Evolutionary conservation across 2,329 filamentous ascomycete genomes (phyloP).

Genomic region (Alternaria sp.): DNA sequence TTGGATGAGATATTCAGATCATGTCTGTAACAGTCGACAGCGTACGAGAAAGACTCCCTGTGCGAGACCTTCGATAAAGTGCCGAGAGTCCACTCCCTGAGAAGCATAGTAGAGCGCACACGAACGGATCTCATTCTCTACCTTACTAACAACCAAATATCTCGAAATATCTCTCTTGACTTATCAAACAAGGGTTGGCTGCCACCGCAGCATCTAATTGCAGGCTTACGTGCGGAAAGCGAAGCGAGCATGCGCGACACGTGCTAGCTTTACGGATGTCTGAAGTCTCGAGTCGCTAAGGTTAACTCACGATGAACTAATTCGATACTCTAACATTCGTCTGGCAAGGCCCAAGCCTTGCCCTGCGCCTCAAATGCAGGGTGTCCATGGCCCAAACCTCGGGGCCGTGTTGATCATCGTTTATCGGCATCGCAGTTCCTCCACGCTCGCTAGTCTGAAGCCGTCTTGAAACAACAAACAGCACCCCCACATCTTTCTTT

Average conservation of each 20-base stretch:
- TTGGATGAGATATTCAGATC: not conserved
- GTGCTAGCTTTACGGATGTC: not conserved
- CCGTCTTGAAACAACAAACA: slow-evolving; percentile 27
- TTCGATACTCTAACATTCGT: not conserved
- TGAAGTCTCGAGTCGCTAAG: not conserved
- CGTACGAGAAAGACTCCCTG: not conserved
- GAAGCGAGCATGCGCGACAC: slow-evolving; percentile 1
- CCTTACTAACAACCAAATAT: not conserved
- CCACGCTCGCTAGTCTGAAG: slow-evolving; percentile 20
- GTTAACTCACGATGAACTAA: not conserved
- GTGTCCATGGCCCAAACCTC: slow-evolving; percentile 15
- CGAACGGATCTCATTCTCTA: not conserved
- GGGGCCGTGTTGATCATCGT: slow-evolving; percentile 26
- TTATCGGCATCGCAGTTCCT: slow-evolving; percentile 17
- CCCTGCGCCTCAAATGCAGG: slow-evolving; percentile 19
- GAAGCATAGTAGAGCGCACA: not conserved
- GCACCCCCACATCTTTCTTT: slow-evolving; percentile 31
- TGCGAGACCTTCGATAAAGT: not conserved
- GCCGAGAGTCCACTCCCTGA: not conserved
- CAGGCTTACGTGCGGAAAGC: not conserved
- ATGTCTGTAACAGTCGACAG: slow-evolving; percentile 6
- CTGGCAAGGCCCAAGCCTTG: slow-evolving; percentile 10
- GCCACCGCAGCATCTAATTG: not conserved
- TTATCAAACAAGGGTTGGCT: not conserved
- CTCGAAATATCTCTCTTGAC: not conserved